A percentile compares a stretch with the other conserved stretches of the same genome.
Evolutionary conservation across 2,329 filamentous ascomycete species (phyloP).

Genomic region (Lasiodiplodia sp.): DNA sequence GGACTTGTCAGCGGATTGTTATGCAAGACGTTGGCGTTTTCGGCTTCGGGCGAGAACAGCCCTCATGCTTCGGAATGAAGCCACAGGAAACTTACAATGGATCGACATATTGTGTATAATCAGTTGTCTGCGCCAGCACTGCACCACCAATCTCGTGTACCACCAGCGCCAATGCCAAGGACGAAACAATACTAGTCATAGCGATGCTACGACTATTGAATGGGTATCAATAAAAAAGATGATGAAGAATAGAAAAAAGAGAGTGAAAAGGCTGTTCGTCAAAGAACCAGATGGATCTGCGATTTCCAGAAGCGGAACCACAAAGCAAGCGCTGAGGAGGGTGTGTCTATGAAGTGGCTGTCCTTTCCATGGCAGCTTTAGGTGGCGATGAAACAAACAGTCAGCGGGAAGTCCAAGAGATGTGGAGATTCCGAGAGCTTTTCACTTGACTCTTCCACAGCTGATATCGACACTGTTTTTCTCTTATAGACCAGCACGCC

Average conservation of each 20-base stretch:
- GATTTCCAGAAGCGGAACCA: background rate
- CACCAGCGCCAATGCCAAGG: constrained; percentile 3
- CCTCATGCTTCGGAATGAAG: background rate
- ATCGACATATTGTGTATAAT: constrained; percentile 45
- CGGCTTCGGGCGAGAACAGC: background rate
- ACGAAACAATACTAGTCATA: background rate
- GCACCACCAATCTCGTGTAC: background rate
- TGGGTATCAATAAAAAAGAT: constrained; percentile 7
- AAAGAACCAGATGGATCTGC: background rate
- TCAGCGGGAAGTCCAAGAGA: background rate
- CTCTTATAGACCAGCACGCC: background rate
- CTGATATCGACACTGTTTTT: background rate
- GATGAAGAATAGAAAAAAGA: background rate
- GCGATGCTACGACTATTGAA: background rate
- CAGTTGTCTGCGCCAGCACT: constrained; percentile 19
- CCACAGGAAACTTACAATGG: constrained; percentile 40
- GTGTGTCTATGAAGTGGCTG: background rate
- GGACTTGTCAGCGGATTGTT: background rate
- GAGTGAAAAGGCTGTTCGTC: background rate
- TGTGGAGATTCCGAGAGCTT: background rate
- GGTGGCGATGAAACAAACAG: background rate
- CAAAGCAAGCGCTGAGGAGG: background rate
- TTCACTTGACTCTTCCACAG: background rate
- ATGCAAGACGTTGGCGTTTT: background rate
- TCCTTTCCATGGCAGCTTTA: background rate